Evolutionary conservation across 306 rosid species (phyloP), one percentile per base, ranked within the genome.

Genomic region (Echinosophora koreensis): DNA sequence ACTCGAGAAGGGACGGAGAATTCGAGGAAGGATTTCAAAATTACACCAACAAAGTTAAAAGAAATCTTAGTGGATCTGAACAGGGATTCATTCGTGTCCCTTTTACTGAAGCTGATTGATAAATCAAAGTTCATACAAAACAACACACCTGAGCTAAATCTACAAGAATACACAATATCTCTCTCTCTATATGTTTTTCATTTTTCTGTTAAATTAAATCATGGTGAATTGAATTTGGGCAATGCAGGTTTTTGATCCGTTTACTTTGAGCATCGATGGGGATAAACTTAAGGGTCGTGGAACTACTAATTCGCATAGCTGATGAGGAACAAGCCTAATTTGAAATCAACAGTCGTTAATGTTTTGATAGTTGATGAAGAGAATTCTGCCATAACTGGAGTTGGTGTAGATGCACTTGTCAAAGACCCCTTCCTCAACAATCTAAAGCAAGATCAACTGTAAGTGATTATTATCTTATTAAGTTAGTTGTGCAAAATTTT

Each of bases 241-340:
- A 2, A 30, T 75, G 78, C 82, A 94, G 98, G 93, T 90, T 61
- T 95, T 95, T 81, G 90, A 87, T 88, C 99, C 99, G n/a, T 92
- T 95, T 85, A 83, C 90, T 3, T 79, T 95, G 88, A 89, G 93
- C 81, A 81, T 95, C 8, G 90, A 83, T 7, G 99, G 97, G 8
- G 97, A 95, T 86, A 92, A 92, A 75, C 96, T 95, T 50, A 81
- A 87, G 47, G 99, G 97, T 64, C 94, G 96, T 60, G 99, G 97
- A 84, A 95, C 99, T 27, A 90, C 99, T 16, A 97, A 95, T 82
- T 95, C 52, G 81, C 97, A 5, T 89, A 92, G 81, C 92, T 95
- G 57, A 76, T 95, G 92, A 91, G 42, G 87, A 91, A 81, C n/a
- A 90, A 91, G 77, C 90, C 90, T 0, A 82, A 84, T 37, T 76